Conservation (phyloP, 1,139 yeast genomes). For the Candida tropicalis region DNA sequence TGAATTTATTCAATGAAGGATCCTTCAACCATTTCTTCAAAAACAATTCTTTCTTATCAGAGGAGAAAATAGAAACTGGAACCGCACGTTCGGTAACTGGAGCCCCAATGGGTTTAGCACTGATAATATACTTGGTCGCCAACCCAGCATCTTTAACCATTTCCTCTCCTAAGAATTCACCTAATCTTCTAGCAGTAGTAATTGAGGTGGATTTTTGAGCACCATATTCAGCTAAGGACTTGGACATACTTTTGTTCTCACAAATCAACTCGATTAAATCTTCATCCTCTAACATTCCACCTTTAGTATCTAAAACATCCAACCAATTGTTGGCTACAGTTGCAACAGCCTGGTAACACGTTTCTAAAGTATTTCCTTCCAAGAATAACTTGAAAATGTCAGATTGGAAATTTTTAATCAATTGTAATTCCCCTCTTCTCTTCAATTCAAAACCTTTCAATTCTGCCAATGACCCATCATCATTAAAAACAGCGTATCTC, state of each 20-base stretch:
- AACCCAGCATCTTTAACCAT: conserved; percentile 97
- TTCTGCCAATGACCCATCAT: conserved; percentile 93
- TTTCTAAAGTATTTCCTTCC: conserved; percentile 77
- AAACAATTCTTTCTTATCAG: conserved; percentile 66
- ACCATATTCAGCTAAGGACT: conserved; percentile 85
- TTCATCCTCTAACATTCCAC: conserved; percentile 87
- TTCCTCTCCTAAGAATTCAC: conserved; percentile 95
- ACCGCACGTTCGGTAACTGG: conserved; percentile 97
- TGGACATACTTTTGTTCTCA: conserved; percentile 95
- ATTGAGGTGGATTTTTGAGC: conserved; percentile 92
- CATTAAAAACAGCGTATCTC: conserved; percentile 94
- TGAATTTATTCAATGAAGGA: conserved; percentile 75
- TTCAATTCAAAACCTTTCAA: conserved; percentile 96
- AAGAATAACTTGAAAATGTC: conserved; percentile 90
- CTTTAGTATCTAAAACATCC: conserved; percentile 87
- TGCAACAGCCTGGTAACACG: conserved; percentile 89
- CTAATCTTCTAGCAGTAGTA: conserved; percentile 89
- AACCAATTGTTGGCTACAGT: conserved; percentile 94
- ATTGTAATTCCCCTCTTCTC: conserved; percentile 92
- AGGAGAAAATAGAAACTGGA: conserved; percentile 94
- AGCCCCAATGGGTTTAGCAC: conserved; percentile 78
- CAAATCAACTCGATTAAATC: conserved; percentile 94
- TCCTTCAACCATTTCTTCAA: conserved; percentile 88
- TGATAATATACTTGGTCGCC: conserved; percentile 92
- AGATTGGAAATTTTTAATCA: conserved; percentile 92